These are phyloP conservation scores for Exophiala mesophila DNA, from an alignment of 2,329 filamentous ascomycete genomes.

Conservation along the genomic window DNA sequence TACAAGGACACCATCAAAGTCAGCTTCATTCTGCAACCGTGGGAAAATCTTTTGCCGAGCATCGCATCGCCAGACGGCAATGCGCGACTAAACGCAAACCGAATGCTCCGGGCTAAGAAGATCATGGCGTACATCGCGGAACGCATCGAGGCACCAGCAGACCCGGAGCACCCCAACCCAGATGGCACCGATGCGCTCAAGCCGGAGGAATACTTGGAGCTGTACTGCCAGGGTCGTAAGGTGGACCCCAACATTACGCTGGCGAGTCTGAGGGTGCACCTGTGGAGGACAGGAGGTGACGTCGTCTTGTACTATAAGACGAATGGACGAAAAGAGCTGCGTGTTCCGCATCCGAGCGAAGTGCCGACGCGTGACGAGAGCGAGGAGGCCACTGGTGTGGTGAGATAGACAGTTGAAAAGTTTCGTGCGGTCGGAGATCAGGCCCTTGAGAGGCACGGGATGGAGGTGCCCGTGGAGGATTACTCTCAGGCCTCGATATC, in stretches of 20 bases:
- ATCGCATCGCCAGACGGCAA: slow-evolving; percentile 73
- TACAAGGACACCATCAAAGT: slow-evolving; percentile 92
- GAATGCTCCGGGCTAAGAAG: slow-evolving; percentile 94
- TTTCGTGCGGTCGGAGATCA: too few species aligned
- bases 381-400: slow-evolving; percentile 21
- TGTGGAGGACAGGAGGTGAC: slow-evolving; percentile 95
- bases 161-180: slow-evolving; percentile 5
- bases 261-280: slow-evolving; percentile 82
- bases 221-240: slow-evolving; percentile 75
- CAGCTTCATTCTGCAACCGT: slow-evolving; percentile 86
- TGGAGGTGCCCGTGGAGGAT: too few species aligned
- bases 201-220: slow-evolving; percentile 88
- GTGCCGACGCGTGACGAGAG: slow-evolving; percentile 23
- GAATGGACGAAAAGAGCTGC: slow-evolving; percentile 68
- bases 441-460: too few species aligned
- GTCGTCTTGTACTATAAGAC: slow-evolving; percentile 85
- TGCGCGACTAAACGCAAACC: slow-evolving; percentile 88
- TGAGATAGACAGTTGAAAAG: slow-evolving; percentile 10
- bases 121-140: slow-evolving; percentile 89
- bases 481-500: too few species aligned
- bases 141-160: slow-evolving; percentile 64
- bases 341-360: slow-evolving; percentile 23
- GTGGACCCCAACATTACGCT: slow-evolving; percentile 82
- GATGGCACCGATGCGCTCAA: slow-evolving; percentile 46
- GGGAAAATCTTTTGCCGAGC: slow-evolving; percentile 66